Evolutionary conservation across 176 grass and related monocot genomes (phyloP).

Genomic region (Eragrostis curvula): DNA sequence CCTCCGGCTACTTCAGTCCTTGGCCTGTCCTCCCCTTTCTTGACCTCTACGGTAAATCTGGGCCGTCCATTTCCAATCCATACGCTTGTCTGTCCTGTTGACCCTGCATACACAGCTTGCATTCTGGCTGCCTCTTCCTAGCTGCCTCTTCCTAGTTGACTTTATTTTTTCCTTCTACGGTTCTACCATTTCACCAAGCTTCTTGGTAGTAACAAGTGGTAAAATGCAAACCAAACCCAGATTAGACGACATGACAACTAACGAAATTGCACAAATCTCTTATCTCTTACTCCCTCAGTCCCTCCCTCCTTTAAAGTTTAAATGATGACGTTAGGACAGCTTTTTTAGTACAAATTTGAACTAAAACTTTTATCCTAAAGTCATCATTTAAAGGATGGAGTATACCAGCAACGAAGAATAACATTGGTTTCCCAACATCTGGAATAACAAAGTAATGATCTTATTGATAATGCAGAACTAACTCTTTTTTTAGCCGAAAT

Average conservation of each 20-base stretch:
- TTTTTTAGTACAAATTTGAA: too few relatives aligned
- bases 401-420: neutral
- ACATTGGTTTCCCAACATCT: neutral
- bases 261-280: too few relatives aligned
- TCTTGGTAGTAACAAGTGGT: neutral
- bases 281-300: too few relatives aligned
- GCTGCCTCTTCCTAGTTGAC: neutral
- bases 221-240: neutral
- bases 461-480: neutral
- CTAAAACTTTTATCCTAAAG: too few relatives aligned
- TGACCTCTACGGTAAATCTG: conserved; percentile 71
- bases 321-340: too few relatives aligned
- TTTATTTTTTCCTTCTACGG: neutral
- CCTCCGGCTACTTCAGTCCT: conserved; percentile 69
- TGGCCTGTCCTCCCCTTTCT: conserved; percentile 53
- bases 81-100: neutral
- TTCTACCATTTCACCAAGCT: neutral
- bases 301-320: too few relatives aligned
- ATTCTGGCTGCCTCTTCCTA: neutral
- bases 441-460: neutral
- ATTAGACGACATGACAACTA: neutral
- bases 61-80: conserved; percentile 11
- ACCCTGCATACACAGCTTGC: neutral
- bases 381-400: too few relatives aligned
- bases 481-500: neutral